phyloP scores from a whole-genome alignment of 805 yeast genomes.

The Teunomyces gatunensis region DNA sequence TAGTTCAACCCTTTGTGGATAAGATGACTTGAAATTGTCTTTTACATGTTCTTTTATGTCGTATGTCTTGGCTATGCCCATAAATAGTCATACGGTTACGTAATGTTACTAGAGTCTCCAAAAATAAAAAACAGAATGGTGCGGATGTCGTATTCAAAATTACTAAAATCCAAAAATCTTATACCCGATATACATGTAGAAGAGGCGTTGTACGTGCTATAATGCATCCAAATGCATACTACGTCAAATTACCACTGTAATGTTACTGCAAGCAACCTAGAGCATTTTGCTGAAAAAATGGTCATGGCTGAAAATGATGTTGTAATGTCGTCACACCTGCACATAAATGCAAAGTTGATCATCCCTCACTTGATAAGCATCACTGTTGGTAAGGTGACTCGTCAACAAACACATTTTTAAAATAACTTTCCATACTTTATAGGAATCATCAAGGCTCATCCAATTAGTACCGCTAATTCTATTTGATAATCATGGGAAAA shows the following conservation, averaged over 20 bases:
- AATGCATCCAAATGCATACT: no score
- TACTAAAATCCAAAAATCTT: neutral
- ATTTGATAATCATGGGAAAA: neutral
- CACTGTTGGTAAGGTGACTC: neutral
- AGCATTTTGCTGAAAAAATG: neutral
- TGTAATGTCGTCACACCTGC: neutral
- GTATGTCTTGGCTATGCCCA: conserved; percentile 1
- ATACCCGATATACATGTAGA: no score
- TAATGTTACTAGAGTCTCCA: neutral
- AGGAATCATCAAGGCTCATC: neutral
- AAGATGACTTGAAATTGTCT: neutral
- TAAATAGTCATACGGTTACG: neutral
- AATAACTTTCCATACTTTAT: neutral
- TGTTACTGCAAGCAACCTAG: neutral
- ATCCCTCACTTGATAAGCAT: conserved; percentile 3
- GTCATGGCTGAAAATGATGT: neutral
- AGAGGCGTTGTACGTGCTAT: no score
- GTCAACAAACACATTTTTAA: neutral
- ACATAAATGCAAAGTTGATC: neutral
- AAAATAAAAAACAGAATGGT: neutral
- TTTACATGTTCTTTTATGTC: neutral
- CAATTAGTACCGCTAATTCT: neutral
- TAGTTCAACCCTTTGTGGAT: neutral
- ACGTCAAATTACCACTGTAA: neutral
- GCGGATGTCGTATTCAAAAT: neutral